phyloP scores from a whole-genome alignment of 2,329 filamentous ascomycete genomes.

The Fonsecaea pedrosoi region DNA sequence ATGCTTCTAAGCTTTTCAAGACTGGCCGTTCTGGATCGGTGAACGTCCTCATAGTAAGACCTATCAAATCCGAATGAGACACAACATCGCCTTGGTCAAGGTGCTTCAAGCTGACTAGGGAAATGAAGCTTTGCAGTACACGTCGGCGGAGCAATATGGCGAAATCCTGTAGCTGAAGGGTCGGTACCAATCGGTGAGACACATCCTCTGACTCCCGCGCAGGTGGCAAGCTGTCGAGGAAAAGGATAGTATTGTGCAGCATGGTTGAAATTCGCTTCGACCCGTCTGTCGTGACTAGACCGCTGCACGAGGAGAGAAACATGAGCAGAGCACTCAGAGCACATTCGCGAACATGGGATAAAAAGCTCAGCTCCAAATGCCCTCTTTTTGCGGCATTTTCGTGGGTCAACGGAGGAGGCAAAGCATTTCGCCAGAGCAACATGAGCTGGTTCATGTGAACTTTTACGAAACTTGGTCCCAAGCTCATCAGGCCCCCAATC shows the following conservation, averaged over 20 bases:
- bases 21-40: slow-evolving; percentile 88
- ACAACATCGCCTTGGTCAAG: slow-evolving; percentile 83
- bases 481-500: slow-evolving; percentile 93
- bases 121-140: slow-evolving; percentile 93
- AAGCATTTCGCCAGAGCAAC: slow-evolving; percentile 93
- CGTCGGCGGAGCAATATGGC: slow-evolving; percentile 91
- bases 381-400: slow-evolving; percentile 86
- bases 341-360: slow-evolving; percentile 93
- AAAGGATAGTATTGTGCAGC: slow-evolving; percentile 92
- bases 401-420: slow-evolving; percentile 91
- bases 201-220: slow-evolving; percentile 89
- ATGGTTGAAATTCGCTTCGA: slow-evolving; percentile 91
- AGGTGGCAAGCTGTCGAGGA: slow-evolving; percentile 80
- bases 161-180: slow-evolving; percentile 86
- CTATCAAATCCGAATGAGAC: slow-evolving; percentile 88
- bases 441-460: slow-evolving; percentile 95
- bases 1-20: slow-evolving; percentile 78
- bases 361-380: slow-evolving; percentile 85
- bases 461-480: slow-evolving; percentile 98
- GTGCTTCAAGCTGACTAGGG: slow-evolving; percentile 86
- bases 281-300: slow-evolving; percentile 89
- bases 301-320: slow-evolving; percentile 91
- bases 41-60: slow-evolving; percentile 87
- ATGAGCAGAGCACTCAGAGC: slow-evolving; percentile 88
- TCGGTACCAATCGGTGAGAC: slow-evolving; percentile 79